These are phyloP conservation scores for Pythium periplocum DNA, from an alignment of 352 stramenopile species.

Conservation along the genomic window DNA sequence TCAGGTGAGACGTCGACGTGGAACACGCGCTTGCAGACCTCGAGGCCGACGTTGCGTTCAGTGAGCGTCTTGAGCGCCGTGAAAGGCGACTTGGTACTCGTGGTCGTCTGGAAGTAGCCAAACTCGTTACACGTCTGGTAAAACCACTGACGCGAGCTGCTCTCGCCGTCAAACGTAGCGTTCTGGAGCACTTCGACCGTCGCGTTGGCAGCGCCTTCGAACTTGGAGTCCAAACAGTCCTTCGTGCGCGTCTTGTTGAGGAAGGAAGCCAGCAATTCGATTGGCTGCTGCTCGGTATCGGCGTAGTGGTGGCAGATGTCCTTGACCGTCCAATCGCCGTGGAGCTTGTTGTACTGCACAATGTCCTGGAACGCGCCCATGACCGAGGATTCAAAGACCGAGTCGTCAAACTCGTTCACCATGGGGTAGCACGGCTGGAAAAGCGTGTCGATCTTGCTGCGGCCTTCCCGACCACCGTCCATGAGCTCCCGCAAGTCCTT, in stretches of 20 bases:
- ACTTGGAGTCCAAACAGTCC: constrained; percentile 74
- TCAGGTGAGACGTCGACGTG: constrained; percentile 58
- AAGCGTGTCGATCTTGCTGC: constrained; percentile 34
- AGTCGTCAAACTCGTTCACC: constrained; percentile 76
- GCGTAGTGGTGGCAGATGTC: constrained; percentile 62
- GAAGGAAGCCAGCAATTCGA: constrained; percentile 54
- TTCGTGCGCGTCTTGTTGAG: constrained; percentile 45
- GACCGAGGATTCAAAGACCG: constrained; percentile 67
- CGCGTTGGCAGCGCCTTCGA: constrained; percentile 56
- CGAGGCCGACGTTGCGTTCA: constrained; percentile 53
- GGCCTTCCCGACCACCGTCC: constrained; percentile 39
- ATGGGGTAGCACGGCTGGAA: constrained; percentile 72
- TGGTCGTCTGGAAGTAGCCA: constrained; percentile 82
- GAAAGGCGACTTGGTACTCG: constrained; percentile 53
- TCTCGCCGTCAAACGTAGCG: constrained; percentile 61
- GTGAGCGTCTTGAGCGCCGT: constrained; percentile 63
- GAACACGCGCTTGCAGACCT: constrained; percentile 84
- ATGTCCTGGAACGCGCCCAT: constrained; percentile 80
- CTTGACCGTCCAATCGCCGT: constrained; percentile 41
- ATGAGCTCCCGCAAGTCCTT: constrained; percentile 44
- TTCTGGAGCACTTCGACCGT: constrained; percentile 62
- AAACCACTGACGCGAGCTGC: constrained; percentile 72
- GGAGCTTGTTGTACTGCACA: constrained; percentile 65
- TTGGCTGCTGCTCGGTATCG: constrained; percentile 14
- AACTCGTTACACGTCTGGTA: constrained; percentile 90